Evolutionary conservation across 768 basidiomycete genomes (phyloP), one percentile per base, ranked within the genome.

Genomic region (Rhodotorula sphaerocarpa): DNA sequence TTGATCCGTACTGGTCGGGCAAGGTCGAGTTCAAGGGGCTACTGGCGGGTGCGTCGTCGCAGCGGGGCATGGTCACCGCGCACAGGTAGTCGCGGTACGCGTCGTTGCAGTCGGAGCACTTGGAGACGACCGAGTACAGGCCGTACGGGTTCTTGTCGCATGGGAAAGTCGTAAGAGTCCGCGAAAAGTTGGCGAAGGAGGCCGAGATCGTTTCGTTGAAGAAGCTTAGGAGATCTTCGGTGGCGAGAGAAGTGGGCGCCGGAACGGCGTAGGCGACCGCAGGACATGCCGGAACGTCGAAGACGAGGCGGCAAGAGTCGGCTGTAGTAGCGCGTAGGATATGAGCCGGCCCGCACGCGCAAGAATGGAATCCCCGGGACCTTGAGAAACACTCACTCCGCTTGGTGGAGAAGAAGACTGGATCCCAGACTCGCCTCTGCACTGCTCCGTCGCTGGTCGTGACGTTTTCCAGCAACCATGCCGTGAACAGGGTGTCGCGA

Each of bases 71-170:
- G 14, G 84, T 82, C 21, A 85, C 76, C 27, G 82, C 73, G 75
- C 90, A 92, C 39, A 87, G 80, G 88, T 88, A 92, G 39, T 76
- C 78, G 39, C 85, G 80, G 73, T 91, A 92, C 28, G 82, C 82
- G 27, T 74, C 74, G 65, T 84, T 81, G 70, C 89, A 91, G 73
- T 87, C 84, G 20, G 81, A 79, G 71, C 90, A 92, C 6, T 82
- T 82, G 31, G 86, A 82, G 27, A 90, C 74, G 0, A 86, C 85
- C 10, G 87, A 89, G 76, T 89, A 92, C 57, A 78, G 71, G 71
- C 90, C 88, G 33, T 86, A 81, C 23, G 34, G 25, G 15, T 50
- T 47, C 12, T 34, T 47, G 63, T 87, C 86, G 72, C 90, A 91
- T 2, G 87, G 81, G 63, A 84, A 82, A 5, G 85, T 86, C 36